Evolutionary conservation across 345 rosid genomes (phyloP), one percentile per base, ranked within the genome.

Genomic region (Salix dunnii): DNA sequence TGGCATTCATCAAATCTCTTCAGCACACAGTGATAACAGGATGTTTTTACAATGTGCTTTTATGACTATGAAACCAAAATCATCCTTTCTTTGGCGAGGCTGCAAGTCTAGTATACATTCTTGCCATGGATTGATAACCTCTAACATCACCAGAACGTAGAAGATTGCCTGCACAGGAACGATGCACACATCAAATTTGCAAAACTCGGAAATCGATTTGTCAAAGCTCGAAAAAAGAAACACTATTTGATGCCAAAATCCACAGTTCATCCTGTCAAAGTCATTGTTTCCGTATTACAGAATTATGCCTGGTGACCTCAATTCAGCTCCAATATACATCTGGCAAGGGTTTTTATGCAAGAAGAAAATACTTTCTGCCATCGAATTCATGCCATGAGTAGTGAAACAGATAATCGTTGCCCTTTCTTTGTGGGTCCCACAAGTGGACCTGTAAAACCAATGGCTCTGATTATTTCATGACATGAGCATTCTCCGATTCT

Each of bases 111-210:
- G 93, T 91, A 73, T 93, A 96, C 99, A 96, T 93, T 73, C 90
- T 90, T 40, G 98, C 99, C 99, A 96, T 94, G 40, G 99, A 96
- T 75, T 91, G 95, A 81, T 85, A 94, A 51, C 98, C 99, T 84
- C 99, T 89, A 38, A 85, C 79, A 68, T 96, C 99, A 2, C 98
- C 99, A 6, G 97, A 90, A 4, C 98, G 90, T 28, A 96, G 87
- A 61, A 96, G 98, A 79, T 96, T 96, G 46, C 98, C 99, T 92
- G 86, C 42, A 42, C 72, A 33, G 36, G 36, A 33, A 33, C 36
- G 6, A 23, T 33, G n/a, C 13, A 36, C 16, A 18, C 9, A 63
- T 30, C 13, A 17, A 70, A 25, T 20, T 30, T 30, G 51, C 6
- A 8, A n/a, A 28, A 55, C 27, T 53, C 0, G 6, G 58, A 10